Evolutionary conservation across 148 eudicot species (phyloP).

Genomic region (Arbutus unedo): DNA sequence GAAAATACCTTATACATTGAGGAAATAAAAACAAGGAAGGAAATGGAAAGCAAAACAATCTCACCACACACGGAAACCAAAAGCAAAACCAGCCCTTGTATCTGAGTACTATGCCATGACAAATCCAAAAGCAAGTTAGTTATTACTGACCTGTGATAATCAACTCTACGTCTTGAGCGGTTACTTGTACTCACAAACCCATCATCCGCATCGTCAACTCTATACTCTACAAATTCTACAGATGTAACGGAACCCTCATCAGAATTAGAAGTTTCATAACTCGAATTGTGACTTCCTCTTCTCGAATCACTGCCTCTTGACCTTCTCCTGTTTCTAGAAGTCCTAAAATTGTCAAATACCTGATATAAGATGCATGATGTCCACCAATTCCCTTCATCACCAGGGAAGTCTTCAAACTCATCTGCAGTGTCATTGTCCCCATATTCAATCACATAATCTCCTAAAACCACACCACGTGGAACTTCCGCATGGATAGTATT

Average conservation of each 20-base stretch:
- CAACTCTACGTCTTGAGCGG: constrained; percentile 42
- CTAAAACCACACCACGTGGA: constrained; percentile 92
- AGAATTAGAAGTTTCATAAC: constrained; percentile 74
- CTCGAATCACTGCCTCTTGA: constrained; percentile 56
- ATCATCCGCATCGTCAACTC: constrained; percentile 65
- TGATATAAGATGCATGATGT: constrained; percentile 87
- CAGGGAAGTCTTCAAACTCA: constrained; percentile 83
- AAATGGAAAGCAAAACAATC: neutral
- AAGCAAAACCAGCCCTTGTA: neutral
- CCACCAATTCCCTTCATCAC: constrained; percentile 96
- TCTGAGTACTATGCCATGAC: neutral
- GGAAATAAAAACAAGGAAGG: neutral
- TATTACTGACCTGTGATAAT: constrained; percentile 60
- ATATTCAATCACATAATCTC: constrained; percentile 96
- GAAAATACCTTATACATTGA: neutral
- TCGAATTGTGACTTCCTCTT: constrained; percentile 62
- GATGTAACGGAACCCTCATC: constrained; percentile 95
- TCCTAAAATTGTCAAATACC: constrained; percentile 82
- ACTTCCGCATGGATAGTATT: constrained; percentile 92
- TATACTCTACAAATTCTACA: constrained; percentile 58
- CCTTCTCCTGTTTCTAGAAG: constrained; percentile 78
- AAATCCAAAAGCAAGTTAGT: constrained; percentile 5
- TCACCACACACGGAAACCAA: neutral
- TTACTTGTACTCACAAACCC: constrained; percentile 53
- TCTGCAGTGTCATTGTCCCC: constrained; percentile 83